Evolutionary conservation across 345 rosid genomes (phyloP).

Genomic region (Luvunga scandens): DNA sequence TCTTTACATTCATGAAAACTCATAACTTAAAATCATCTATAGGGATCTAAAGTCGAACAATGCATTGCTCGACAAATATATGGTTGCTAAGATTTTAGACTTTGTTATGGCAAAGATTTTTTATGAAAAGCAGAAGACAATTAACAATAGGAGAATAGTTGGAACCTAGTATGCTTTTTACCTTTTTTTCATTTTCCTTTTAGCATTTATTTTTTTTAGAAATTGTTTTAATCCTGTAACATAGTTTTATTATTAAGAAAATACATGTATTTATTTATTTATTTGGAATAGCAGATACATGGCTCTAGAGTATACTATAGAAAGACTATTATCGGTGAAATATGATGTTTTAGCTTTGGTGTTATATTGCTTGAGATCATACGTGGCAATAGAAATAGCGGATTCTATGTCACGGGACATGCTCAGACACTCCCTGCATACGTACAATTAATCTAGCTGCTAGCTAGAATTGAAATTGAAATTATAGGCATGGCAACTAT

Average conservation of each 20-base stretch:
- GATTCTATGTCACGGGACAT: conserved; percentile 18
- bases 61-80: too few species aligned
- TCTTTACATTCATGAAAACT: too few species aligned
- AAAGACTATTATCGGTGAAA: conserved; percentile 38
- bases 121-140: too few species aligned
- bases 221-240: neutral
- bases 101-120: too few species aligned
- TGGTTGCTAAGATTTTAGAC: too few species aligned
- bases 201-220: too few species aligned
- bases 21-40: too few species aligned
- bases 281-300: conserved; percentile 37
- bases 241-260: neutral
- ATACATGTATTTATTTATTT: neutral
- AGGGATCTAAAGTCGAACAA: too few species aligned
- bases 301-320: conserved; percentile 45
- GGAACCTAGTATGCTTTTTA: too few species aligned
- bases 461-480: neutral
- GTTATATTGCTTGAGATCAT: conserved; percentile 42
- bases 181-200: too few species aligned
- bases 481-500: conserved; percentile 39
- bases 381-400: conserved; percentile 27
- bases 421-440: conserved; percentile 25
- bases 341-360: conserved; percentile 46
- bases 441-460: neutral
- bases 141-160: too few species aligned